These are phyloP conservation scores for Cladosporium sphaerospermum DNA, from an alignment of 2,329 filamentous ascomycete species.

Conservation along the genomic window DNA sequence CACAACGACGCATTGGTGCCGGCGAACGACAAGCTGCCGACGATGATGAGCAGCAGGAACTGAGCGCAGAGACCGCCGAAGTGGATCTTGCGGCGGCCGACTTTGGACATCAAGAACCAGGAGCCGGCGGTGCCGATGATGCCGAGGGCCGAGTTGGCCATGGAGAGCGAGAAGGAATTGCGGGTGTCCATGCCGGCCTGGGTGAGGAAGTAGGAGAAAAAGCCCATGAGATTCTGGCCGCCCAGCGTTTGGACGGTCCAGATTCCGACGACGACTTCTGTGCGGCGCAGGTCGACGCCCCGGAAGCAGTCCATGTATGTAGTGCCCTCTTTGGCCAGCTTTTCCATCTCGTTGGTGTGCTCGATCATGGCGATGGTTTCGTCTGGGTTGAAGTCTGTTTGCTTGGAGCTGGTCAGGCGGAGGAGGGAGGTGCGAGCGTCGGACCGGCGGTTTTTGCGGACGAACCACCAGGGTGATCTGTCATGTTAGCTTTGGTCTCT, in stretches of 20 bases:
- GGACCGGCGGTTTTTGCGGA: constrained; percentile 21
- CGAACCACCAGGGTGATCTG: constrained; percentile 24
- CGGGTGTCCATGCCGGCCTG: constrained; percentile 37
- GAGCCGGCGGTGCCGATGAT: constrained; percentile 73
- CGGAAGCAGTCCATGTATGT: constrained; percentile 32
- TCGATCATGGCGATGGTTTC: constrained; percentile 87
- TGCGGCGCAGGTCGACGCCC: constrained; percentile 30
- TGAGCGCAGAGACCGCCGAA: constrained; percentile 66
- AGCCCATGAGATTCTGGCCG: constrained; percentile 18
- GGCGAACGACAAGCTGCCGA: constrained; percentile 32
- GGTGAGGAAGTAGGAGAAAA: constrained; percentile 41
- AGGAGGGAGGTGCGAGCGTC: constrained; percentile 14
- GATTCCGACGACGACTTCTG: constrained; percentile 43
- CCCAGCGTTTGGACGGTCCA: constrained; percentile 38
- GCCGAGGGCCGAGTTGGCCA: constrained; percentile 55
- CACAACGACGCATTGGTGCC: constrained; percentile 42
- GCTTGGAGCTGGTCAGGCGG: constrained; percentile 13
- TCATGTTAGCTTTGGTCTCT: background rate
- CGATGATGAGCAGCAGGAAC: constrained; percentile 61
- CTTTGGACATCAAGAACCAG: constrained; percentile 67
- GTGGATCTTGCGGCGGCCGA: constrained; percentile 69
- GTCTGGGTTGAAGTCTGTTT: constrained; percentile 54
- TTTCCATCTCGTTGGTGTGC: constrained; percentile 52
- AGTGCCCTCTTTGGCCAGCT: constrained; percentile 10
- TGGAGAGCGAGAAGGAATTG: constrained; percentile 36